Conservation (phyloP, 495 filamentous ascomycete species). For the Penicillium bialowiezense region DNA sequence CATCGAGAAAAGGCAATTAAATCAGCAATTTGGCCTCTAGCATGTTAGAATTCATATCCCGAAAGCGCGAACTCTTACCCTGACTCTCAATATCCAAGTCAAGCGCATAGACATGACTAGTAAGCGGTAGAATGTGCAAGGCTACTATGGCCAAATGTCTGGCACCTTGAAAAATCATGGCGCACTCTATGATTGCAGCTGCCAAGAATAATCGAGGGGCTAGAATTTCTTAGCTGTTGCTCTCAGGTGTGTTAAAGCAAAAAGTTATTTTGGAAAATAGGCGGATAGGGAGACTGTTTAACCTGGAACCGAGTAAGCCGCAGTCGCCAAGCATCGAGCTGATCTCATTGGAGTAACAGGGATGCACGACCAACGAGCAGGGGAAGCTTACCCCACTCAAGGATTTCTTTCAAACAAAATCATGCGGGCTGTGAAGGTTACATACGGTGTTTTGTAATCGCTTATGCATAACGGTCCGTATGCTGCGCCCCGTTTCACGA, state of each 20-base stretch:
- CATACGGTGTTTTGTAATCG: too few species aligned
- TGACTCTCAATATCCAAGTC: slow-evolving; percentile 4
- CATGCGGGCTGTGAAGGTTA: too few species aligned
- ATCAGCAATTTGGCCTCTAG: neutral
- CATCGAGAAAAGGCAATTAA: neutral
- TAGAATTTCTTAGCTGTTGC: neutral
- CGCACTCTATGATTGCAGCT: neutral
- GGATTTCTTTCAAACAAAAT: too few species aligned
- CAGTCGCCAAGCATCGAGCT: neutral
- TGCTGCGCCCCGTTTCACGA: too few species aligned
- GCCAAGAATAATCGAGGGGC: neutral
- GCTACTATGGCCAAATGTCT: slow-evolving; percentile 2
- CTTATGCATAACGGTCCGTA: too few species aligned
- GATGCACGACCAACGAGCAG: too few species aligned
- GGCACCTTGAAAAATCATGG: slow-evolving; percentile 1
- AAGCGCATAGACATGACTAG: slow-evolving; percentile 1
- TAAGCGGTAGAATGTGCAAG: slow-evolving; percentile 2
- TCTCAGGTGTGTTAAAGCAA: neutral
- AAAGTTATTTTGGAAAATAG: neutral
- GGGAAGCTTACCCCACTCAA: too few species aligned
- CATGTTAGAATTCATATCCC: neutral
- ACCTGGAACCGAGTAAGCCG: neutral
- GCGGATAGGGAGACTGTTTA: neutral
- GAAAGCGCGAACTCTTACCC: neutral
- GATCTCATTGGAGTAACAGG: slow-evolving; percentile 5